Evolutionary conservation across 2,329 filamentous ascomycete species (phyloP), one percentile per base, ranked within the genome.

Genomic region (Leptographium lundbergii): DNA sequence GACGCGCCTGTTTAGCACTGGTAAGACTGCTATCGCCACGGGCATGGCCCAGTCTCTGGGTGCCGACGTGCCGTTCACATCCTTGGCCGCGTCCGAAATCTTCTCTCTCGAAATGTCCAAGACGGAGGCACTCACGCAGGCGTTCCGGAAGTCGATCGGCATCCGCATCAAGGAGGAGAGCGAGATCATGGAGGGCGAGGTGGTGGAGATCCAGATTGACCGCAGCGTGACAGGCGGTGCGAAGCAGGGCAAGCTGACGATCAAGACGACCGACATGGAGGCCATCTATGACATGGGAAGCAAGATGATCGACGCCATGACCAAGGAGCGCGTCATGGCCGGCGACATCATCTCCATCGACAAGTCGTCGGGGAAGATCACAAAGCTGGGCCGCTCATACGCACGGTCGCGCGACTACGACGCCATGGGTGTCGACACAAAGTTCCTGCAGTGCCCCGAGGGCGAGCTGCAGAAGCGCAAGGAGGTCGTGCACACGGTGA

Each of bases 271-370:
- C 60, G 94, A 99, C 72, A 99, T 99, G 94, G 94, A 99, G 75
- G 96, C 94, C 14, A 89, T 99, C 65, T 99, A 97, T 76, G 94
- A 99, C 69, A 96, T 99, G 91, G 94, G 94, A 64, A 92, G 88
- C 65, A 97, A 97, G 76, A 97, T 99, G 94, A 99, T 99, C 65
- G 94, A 99, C 70, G 91, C 91, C 64, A 96, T 99, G 91, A 96
- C 91, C 65, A 97, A 97, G 75, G 94, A 99, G 77, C 92, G 95
- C 68, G 90, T 99, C 64, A 96, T 97, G 86, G 94, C 94, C 5
- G 94, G 94, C 67, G 94, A 99, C 71, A 94, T 99, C 65, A 95
- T 99, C 68, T 95, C 89, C 60, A 97, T 99, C 67, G 94, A 99
- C 78, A 99, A 99, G 77, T 91, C 92, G 0, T 96, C 91, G 2